Evolutionary conservation across 257 asterid species (phyloP).

Genomic region (Coffea eugenioides): DNA sequence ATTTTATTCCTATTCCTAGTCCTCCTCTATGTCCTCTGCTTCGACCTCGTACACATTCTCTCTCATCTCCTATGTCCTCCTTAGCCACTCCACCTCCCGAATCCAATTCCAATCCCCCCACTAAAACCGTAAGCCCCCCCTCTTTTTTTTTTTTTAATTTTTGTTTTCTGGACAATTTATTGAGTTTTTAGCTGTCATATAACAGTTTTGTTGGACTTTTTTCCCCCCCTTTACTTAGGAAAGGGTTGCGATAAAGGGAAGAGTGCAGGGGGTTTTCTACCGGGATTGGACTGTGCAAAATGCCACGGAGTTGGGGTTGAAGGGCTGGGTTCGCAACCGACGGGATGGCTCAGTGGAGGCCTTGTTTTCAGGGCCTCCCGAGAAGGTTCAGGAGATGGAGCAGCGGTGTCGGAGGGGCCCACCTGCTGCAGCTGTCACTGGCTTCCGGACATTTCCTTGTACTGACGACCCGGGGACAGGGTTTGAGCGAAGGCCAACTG

Average conservation of each 20-base stretch:
- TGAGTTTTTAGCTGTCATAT: background rate
- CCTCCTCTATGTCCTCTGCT: conserved; percentile 28
- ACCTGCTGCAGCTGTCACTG: conserved; percentile 74
- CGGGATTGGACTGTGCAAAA: conserved; percentile 83
- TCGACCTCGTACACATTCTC: conserved; percentile 30
- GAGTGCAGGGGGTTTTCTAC: conserved; percentile 93
- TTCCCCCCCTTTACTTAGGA: conserved; percentile 34
- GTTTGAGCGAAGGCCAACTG: conserved; percentile 73
- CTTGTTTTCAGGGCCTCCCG: conserved; percentile 65
- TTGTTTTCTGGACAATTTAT: background rate
- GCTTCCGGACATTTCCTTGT: conserved; percentile 53
- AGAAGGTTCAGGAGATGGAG: conserved; percentile 85
- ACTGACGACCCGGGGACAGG: conserved; percentile 69
- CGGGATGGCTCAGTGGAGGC: conserved; percentile 92
- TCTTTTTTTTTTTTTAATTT: background rate
- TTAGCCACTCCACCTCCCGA: conserved; percentile 12
- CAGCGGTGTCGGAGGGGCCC: conserved; percentile 97
- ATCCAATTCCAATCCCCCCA: conserved; percentile 19
- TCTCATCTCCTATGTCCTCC: conserved; percentile 31
- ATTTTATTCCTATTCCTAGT: conserved; percentile 29
- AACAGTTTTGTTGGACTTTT: no score
- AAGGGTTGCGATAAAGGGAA: conserved; percentile 69
- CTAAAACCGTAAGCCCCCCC: conserved; percentile 50
- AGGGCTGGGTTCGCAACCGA: conserved; percentile 94
- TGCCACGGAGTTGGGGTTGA: conserved; percentile 71